Evolutionary conservation across 2,329 filamentous ascomycete genomes (phyloP).

Genomic region (Fusarium clavum): DNA sequence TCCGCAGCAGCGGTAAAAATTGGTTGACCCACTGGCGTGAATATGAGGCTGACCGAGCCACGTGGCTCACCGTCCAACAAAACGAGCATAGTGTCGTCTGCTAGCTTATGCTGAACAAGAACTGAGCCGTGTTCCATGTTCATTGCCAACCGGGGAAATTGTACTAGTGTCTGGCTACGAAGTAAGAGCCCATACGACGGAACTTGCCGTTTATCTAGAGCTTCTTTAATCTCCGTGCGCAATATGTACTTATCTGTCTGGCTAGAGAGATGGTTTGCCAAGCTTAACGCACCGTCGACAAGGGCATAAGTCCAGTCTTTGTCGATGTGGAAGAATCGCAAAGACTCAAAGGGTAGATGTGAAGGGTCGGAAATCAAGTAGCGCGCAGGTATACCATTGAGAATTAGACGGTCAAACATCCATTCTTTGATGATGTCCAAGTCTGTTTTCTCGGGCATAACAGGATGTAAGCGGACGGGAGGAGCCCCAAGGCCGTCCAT

Average conservation of each 20-base stretch:
- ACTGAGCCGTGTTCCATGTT: too few species aligned
- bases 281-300: not conserved
- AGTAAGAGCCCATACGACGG: not conserved
- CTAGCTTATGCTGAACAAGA: not conserved
- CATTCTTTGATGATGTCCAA: not conserved
- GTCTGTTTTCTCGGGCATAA: not conserved
- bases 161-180: not conserved
- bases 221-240: not conserved
- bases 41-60: not conserved
- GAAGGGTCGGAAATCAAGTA: not conserved
- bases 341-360: not conserved
- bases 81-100: not conserved
- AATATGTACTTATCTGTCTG: not conserved
- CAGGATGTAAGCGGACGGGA: fast-evolving
- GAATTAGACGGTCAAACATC: not conserved
- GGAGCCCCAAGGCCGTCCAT: not conserved
- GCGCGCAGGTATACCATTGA: not conserved
- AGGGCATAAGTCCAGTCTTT: not conserved
- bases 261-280: not conserved
- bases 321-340: not conserved
- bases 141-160: not conserved
- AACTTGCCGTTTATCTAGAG: not conserved
- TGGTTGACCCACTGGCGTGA: not conserved
- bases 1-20: not conserved
- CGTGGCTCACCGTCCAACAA: not conserved